Evolutionary conservation across 257 asterid species (phyloP).

Genomic region (Marsdenia floribunda): DNA sequence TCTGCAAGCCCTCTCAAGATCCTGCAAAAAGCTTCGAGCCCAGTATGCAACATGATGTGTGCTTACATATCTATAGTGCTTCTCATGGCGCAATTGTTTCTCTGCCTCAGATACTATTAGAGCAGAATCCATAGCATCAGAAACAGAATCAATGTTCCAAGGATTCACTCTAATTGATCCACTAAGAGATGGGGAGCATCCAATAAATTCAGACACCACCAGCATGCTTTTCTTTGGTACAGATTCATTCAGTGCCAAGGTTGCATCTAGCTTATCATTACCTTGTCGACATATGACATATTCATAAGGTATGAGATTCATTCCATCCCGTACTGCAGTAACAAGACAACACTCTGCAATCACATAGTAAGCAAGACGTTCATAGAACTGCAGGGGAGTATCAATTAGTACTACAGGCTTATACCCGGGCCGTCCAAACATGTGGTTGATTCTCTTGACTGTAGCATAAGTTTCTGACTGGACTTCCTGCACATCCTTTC

Average conservation of each 20-base stretch:
- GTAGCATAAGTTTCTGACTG: slow-evolving; percentile 63
- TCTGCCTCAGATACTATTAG: slow-evolving; percentile 57
- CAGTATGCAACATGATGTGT: slow-evolving; percentile 86
- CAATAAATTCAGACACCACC: slow-evolving; percentile 74
- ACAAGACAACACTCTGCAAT: slow-evolving; percentile 80
- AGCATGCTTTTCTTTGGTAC: slow-evolving; percentile 68
- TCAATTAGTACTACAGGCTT: slow-evolving; percentile 71
- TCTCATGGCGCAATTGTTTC: slow-evolving; percentile 80
- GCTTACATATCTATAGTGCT: slow-evolving; percentile 72
- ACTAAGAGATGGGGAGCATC: slow-evolving; percentile 81
- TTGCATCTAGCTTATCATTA: slow-evolving; percentile 46
- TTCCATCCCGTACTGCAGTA: slow-evolving; percentile 85
- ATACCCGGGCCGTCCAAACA: slow-evolving; percentile 54
- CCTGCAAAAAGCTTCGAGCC: slow-evolving; percentile 82
- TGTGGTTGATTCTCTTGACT: slow-evolving; percentile 50
- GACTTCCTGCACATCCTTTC: slow-evolving; percentile 76
- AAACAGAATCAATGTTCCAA: slow-evolving; percentile 72
- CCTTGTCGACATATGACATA: slow-evolving; percentile 76
- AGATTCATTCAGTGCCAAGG: slow-evolving; percentile 44
- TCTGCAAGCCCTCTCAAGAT: slow-evolving; percentile 76
- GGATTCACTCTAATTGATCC: slow-evolving; percentile 87
- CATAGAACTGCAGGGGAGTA: slow-evolving; percentile 57
- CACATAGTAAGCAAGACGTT: slow-evolving; percentile 68
- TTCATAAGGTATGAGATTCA: slow-evolving; percentile 85
- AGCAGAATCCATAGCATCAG: slow-evolving; percentile 85